Conservation (phyloP, 495 filamentous ascomycete genomes). For the Neurospora pannonica region DNA sequence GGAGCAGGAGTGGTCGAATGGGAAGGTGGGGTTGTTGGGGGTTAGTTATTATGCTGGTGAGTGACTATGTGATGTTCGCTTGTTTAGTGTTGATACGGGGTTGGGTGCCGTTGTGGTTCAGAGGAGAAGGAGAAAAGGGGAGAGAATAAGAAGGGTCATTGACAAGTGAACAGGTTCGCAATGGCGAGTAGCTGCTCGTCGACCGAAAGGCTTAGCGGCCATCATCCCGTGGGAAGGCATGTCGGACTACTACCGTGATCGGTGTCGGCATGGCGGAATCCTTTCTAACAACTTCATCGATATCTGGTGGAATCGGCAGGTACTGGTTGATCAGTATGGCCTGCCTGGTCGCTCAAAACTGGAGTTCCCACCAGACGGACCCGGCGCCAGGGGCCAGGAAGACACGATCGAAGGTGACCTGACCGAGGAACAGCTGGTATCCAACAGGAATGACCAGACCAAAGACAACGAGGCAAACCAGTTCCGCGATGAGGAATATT, state of each 20-base stretch:
- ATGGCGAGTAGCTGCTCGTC: constrained; percentile 54
- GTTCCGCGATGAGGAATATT: constrained; percentile 53
- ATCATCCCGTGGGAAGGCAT: constrained; percentile 65
- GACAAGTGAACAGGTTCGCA: constrained; percentile 24
- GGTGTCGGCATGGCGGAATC: constrained; percentile 57
- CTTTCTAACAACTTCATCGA: constrained; percentile 52
- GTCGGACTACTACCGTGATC: constrained; percentile 56
- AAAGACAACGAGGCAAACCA: constrained; percentile 44
- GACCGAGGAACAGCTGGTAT: constrained; percentile 38
- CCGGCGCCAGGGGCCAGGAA: constrained; percentile 31
- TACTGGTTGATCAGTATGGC: constrained; percentile 56
- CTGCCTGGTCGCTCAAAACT: constrained; percentile 16
- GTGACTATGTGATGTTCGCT: constrained; percentile 7
- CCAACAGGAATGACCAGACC: constrained; percentile 49
- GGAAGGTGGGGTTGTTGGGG: constrained; percentile 53
- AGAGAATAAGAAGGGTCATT: not conserved
- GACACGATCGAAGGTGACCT: constrained; percentile 54
- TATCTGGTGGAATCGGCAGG: constrained; percentile 59
- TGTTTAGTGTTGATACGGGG: too few species aligned
- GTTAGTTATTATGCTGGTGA: constrained; percentile 53
- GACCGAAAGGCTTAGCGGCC: constrained; percentile 47
- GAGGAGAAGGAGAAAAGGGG: not conserved
- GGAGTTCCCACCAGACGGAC: constrained; percentile 24
- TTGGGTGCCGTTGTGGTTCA: not conserved
- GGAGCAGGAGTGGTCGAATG: constrained; percentile 49